Evolutionary conservation across 331 rosid species (phyloP).

Genomic region (Phaseolus coccineus): DNA sequence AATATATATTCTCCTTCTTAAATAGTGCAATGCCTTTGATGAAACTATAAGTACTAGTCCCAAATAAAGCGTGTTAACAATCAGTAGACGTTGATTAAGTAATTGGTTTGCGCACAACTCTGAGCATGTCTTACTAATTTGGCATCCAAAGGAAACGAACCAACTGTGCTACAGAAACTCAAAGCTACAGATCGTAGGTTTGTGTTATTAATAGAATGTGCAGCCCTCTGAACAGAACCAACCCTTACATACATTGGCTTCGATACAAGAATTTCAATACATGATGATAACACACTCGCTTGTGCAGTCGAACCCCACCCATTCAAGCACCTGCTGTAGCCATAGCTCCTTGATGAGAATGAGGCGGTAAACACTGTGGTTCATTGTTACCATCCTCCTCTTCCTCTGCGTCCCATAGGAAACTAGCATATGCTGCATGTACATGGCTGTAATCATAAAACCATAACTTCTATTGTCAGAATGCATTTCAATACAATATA

Average conservation of each 20-base stretch:
- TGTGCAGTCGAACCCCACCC: not conserved
- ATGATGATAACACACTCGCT: not conserved
- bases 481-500: not conserved
- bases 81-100: not conserved
- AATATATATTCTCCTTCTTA: not conserved
- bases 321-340: slow-evolving; percentile 58
- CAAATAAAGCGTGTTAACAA: slow-evolving; percentile 1
- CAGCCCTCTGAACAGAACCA: slow-evolving; percentile 23
- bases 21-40: slow-evolving; percentile 10
- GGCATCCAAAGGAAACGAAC: too few species aligned
- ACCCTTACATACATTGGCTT: not conserved
- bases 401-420: slow-evolving; percentile 87
- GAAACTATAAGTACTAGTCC: not conserved
- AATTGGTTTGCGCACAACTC: slow-evolving; percentile 20
- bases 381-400: slow-evolving; percentile 41
- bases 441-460: slow-evolving; percentile 69
- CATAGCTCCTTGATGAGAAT: slow-evolving; percentile 46
- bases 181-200: not conserved
- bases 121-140: not conserved
- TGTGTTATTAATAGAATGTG: slow-evolving; percentile 9
- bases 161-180: not conserved
- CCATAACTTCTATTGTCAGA: slow-evolving; percentile 34
- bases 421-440: slow-evolving; percentile 86
- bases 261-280: slow-evolving; percentile 9
- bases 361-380: slow-evolving; percentile 40